Base-by-base conservation (phyloP, 495 filamentous ascomycete species). In the Penicillium soppii region DNA sequence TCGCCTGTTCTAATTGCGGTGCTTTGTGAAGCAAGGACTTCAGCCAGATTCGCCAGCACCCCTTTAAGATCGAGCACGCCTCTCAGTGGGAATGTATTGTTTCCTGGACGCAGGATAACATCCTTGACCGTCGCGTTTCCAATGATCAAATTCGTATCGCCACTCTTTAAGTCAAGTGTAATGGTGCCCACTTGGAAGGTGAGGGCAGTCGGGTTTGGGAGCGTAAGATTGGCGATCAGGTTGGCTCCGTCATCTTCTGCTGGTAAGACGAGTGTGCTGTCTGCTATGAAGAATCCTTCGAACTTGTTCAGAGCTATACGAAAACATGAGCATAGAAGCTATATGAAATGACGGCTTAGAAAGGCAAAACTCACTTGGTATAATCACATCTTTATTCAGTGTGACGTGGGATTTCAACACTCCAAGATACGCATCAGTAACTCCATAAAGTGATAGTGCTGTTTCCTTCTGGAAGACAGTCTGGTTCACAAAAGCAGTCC, bases 101-200 rank as follows among this genome's bases (percentile, higher is more conserved):
- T 73, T 20, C 86, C 86, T 2, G 86, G 84, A 7, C 43, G 50
- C 33, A 88, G 75, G 3, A 70, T 61, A 13, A 89, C 70, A 61
- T 85, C 75, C 55, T 74, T 60, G 32, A 89, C 59, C 16, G 70
- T 77, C 33, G 76, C 71, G 44, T 69, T 78, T 50, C 84, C 85
- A 52, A 87, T 69, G 9, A 57, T 10, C 16, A 64, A 50, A 10
- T 32, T 26, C 23, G 47, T 33, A 25, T 62, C 52, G 20, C 67
- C 67, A 22, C 53, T 62, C 21, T 66, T 63, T 29, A 71, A 52
- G 26, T 73, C 57, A 17, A 73, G 53, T 5, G 51, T 50, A 2
- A 68, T 55, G 7, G 56, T 70, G n/a, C 68, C 70, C 3, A 73
- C 66, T 53, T 68, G 57, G 7, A 73, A 45, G 3, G 52, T 65